A percentile compares a stretch with the other conserved stretches of the same genome.
These are phyloP conservation scores for Neurospora sp. DNA, from an alignment of 495 filamentous ascomycete genomes.

Conservation along the genomic window DNA sequence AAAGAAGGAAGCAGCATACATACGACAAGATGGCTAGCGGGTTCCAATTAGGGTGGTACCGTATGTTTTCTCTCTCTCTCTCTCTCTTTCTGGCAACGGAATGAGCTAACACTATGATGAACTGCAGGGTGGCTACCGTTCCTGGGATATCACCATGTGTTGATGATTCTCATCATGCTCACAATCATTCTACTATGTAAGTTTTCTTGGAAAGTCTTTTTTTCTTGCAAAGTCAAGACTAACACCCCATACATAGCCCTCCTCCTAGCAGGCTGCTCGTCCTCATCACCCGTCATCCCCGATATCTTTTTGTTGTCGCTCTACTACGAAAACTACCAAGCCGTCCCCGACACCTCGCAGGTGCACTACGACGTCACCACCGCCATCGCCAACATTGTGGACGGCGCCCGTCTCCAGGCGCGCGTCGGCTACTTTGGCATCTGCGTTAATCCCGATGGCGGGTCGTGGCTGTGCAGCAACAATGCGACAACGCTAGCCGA, in stretches of 20 bases:
- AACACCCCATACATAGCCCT: constrained; percentile 41
- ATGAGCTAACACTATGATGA: constrained; percentile 6
- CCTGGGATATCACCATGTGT: constrained; percentile 95
- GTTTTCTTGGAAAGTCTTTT: constrained; percentile 20
- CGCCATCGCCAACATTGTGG: constrained; percentile 66
- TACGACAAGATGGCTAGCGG: not conserved
- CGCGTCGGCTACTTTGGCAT: constrained; percentile 65
- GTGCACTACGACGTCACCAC: constrained; percentile 72
- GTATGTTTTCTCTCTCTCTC: constrained; percentile 19
- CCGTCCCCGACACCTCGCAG: constrained; percentile 62
- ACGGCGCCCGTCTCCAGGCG: constrained; percentile 53
- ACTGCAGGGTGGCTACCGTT: constrained; percentile 74
- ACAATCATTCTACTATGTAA: constrained; percentile 91
- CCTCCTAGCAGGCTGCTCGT: constrained; percentile 70
- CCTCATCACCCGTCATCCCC: constrained; percentile 63
- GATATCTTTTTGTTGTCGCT: constrained; percentile 71
- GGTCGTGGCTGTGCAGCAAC: constrained; percentile 63
- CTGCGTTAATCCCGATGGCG: constrained; percentile 64
- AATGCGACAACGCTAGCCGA: constrained; percentile 66
- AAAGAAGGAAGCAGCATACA: constrained; percentile 14
- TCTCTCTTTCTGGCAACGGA: not conserved
- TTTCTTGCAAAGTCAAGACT: not conserved
- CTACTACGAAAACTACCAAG: constrained; percentile 58
- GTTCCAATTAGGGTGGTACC: constrained; percentile 38
- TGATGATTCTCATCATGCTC: constrained; percentile 94